Base-by-base conservation (phyloP, 768 basidiomycete species). In the Cantharellus anzutake region DNA sequence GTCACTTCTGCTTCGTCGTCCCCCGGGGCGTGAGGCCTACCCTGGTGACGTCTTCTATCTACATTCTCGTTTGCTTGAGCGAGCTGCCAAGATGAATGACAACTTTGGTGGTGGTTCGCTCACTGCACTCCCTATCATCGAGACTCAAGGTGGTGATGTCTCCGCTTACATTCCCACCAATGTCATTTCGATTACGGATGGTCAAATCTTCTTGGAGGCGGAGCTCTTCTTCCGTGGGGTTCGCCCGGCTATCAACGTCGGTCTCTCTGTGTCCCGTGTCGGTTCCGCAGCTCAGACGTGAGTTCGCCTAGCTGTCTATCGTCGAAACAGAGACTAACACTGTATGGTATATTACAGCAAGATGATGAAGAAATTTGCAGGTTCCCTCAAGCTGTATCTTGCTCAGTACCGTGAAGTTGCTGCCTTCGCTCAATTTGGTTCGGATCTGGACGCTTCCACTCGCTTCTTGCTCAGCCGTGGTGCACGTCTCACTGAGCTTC, bases 221-320 rank as follows among this genome's bases (percentile, higher is more conserved):
- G 94, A 97, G 73, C 85, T 97, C 70, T 99, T 99, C 92, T 97
- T 99, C 92, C 93, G 96, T 79, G 96, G 96, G 83, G 86, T 97
- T 66, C 90, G 94, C 71, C 94, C 96, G 59, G 96, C 96, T 66
- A 98, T 98, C 74, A 98, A 98, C 77, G 96, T 99, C 79, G 96
- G 96, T 93, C 90, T 98, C 63, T 99, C 96, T 62, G 96, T 99
- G 66, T 99, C 96, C 63, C 96, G 96, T 81, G 96, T 99, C 77
- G 96, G 96, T 69, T 98, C 94, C 52, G 94, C 96, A 69, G 96
- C 96, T 69, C 96, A 99, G 78, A 97, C 94, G 93, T 97, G 74
- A 71, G 86, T 75, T 41, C 11, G 11, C 44, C 44, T 11, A 29
- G 11, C 44, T 29, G 40, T n/a, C 39, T n/a, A 11, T 4, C 48